These are phyloP conservation scores for Lactarius deliciosus DNA, from an alignment of 768 basidiomycete species.

Conservation along the genomic window DNA sequence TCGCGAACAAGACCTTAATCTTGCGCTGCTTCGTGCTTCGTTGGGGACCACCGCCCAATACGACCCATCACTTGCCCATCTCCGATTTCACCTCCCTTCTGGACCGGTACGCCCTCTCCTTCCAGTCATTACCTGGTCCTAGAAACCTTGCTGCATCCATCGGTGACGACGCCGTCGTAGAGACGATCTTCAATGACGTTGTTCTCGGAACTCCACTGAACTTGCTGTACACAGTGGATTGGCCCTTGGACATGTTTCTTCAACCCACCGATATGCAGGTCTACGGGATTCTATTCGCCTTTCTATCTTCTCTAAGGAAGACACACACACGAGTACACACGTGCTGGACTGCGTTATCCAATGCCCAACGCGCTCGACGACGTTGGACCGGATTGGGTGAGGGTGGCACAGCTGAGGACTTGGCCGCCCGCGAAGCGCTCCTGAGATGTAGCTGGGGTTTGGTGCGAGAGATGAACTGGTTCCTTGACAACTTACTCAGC, in stretches of 20 bases:
- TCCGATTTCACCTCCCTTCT: slow-evolving; percentile 75
- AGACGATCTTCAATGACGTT: slow-evolving; percentile 64
- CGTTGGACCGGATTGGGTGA: slow-evolving; percentile 87
- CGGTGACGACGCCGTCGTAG: slow-evolving; percentile 39
- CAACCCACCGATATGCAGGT: slow-evolving; percentile 68
- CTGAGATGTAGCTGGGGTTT: slow-evolving; percentile 84
- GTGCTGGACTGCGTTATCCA: slow-evolving; percentile 85
- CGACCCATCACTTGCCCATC: slow-evolving; percentile 68
- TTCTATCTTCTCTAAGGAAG: slow-evolving; percentile 80
- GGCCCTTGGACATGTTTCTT: slow-evolving; percentile 91
- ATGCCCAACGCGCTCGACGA: slow-evolving; percentile 78
- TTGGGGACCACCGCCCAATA: slow-evolving; percentile 86
- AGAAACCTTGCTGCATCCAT: slow-evolving; percentile 45
- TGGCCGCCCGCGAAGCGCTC: slow-evolving; percentile 59
- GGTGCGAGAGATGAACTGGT: slow-evolving; percentile 89
- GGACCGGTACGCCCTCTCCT: slow-evolving; percentile 82
- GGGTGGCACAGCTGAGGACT: slow-evolving; percentile 75
- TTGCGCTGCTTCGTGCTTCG: slow-evolving; percentile 83
- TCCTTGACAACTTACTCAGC: slow-evolving; percentile 75
- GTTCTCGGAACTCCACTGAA: slow-evolving; percentile 77
- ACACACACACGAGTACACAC: slow-evolving; percentile 77
- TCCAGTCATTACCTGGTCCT: slow-evolving; percentile 57
- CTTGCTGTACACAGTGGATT: slow-evolving; percentile 69
- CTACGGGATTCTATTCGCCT: slow-evolving; percentile 78
- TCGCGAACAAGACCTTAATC: slow-evolving; percentile 86